Evolutionary conservation across 768 basidiomycete genomes (phyloP).

Genomic region (Rhodotorula graminis): DNA sequence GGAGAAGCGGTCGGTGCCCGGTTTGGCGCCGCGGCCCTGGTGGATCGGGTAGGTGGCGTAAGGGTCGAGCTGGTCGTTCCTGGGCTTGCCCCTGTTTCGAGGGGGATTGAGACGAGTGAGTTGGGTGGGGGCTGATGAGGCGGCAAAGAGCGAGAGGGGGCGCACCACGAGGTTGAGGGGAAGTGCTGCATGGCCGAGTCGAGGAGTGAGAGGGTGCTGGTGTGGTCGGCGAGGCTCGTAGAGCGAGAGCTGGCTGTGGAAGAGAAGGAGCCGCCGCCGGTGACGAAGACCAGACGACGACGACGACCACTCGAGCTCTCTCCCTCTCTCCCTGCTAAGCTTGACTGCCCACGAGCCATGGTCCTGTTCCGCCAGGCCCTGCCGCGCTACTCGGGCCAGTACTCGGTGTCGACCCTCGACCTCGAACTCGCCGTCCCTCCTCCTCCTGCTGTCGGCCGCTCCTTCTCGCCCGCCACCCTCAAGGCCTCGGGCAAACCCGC

Average conservation of each 20-base stretch:
- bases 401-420: slow-evolving; percentile 23
- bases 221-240: too few species aligned
- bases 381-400: slow-evolving; percentile 14
- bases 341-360: neutral
- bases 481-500: slow-evolving; percentile 5
- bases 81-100: slow-evolving; percentile 41
- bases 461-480: slow-evolving; percentile 12
- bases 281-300: too few species aligned
- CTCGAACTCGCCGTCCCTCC: slow-evolving; percentile 19
- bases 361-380: neutral
- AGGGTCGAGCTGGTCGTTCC: slow-evolving; percentile 68
- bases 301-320: too few species aligned
- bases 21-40: slow-evolving; percentile 50
- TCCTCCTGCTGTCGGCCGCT: neutral
- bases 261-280: too few species aligned
- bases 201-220: too few species aligned
- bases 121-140: neutral
- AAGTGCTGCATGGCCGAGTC: slow-evolving; percentile 31
- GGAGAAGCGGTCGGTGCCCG: slow-evolving; percentile 53
- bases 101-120: neutral
- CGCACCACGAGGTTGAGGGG: slow-evolving; percentile 33
- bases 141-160: neutral
- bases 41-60: slow-evolving; percentile 73
- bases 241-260: too few species aligned
- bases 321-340: too few species aligned